Conservation (phyloP, 129 eudicot species). For the Kitagawia praeruptora region DNA sequence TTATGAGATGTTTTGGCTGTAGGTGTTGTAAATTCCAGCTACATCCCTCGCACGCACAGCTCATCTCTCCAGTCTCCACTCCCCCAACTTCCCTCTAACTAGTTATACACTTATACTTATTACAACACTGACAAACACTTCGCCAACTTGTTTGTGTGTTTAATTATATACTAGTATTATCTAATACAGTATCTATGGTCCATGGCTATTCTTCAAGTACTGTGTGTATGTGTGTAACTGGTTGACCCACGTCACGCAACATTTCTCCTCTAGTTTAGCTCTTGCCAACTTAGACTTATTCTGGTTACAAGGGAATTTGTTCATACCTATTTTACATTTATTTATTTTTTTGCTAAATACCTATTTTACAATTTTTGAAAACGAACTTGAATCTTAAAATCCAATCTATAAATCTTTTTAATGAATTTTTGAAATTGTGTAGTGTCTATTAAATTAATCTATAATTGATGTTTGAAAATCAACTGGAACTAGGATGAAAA, state of each 20-base stretch:
- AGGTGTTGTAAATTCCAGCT: slow-evolving; percentile 5
- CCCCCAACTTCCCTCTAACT: background rate
- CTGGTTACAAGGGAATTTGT: too few species aligned
- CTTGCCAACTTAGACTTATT: background rate
- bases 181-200: background rate
- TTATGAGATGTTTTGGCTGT: background rate
- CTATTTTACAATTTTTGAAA: too few species aligned
- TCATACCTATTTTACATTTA: too few species aligned
- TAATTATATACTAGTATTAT: background rate
- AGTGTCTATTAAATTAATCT: too few species aligned
- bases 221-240: background rate
- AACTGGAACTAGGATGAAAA: too few species aligned
- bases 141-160: background rate
- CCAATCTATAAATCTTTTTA: too few species aligned
- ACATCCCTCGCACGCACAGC: slow-evolving; percentile 1
- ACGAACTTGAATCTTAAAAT: too few species aligned
- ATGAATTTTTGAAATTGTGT: too few species aligned
- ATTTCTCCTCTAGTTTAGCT: background rate
- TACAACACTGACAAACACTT: background rate
- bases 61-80: slow-evolving; percentile 11
- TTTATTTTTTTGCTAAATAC: too few species aligned
- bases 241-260: background rate
- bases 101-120: background rate
- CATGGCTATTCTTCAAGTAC: background rate
- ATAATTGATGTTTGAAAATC: too few species aligned